Conservation (phyloP, 345 rosid genomes). For the Citrus mangshanensis region DNA sequence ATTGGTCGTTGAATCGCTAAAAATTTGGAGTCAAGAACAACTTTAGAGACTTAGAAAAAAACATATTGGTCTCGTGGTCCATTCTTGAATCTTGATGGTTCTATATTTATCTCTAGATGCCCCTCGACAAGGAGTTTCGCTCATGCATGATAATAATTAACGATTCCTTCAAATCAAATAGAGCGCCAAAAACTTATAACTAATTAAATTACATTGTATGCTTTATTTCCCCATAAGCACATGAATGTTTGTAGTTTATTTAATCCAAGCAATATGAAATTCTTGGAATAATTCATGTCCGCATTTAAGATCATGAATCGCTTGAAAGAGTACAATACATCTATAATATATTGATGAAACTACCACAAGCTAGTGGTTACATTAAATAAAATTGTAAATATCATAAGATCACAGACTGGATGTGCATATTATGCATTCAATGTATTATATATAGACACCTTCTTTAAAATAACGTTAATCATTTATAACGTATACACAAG, state of each 20-base stretch:
- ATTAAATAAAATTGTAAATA: too few relatives aligned
- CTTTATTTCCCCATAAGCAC: neutral
- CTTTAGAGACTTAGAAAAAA: constrained; percentile 17
- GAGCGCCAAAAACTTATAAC: constrained; percentile 6
- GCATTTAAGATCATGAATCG: neutral
- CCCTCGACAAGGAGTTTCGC: constrained; percentile 47
- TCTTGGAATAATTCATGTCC: neutral
- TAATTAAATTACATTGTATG: neutral
- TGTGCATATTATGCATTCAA: too few relatives aligned
- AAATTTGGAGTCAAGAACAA: constrained; percentile 21
- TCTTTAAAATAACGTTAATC: too few relatives aligned
- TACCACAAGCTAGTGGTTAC: neutral
- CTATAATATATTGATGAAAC: too few relatives aligned
- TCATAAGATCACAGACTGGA: too few relatives aligned
- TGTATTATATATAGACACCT: too few relatives aligned
- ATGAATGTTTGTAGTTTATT: neutral
- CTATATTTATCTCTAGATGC: constrained; percentile 33
- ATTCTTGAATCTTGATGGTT: neutral
- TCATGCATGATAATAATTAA: constrained; percentile 5
- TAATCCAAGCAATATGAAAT: neutral
- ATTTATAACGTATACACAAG: too few relatives aligned
- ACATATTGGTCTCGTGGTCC: constrained; percentile 20
- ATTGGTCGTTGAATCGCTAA: constrained; percentile 6
- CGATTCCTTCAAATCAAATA: neutral
- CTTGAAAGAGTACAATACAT: neutral